Conservation (phyloP, 192 early-diverging fungal genomes). For the Entomortierella chlamydospora region DNA sequence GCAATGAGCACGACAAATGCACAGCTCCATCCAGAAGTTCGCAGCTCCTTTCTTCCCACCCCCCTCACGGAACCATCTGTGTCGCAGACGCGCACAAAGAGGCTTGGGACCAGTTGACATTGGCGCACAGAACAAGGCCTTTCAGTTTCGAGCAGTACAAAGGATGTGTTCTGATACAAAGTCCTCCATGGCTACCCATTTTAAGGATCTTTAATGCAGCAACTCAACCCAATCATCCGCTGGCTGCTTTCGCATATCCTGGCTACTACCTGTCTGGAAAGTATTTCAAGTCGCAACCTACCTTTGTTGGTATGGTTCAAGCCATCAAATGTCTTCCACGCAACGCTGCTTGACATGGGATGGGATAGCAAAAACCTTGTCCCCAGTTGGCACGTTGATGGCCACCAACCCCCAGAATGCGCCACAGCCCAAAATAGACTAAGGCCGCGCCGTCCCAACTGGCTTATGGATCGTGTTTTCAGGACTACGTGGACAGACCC, state of each 20-base stretch:
- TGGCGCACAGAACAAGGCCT: background rate
- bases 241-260: background rate
- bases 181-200: slow-evolving; percentile 8
- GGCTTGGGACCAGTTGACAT: slow-evolving; percentile 2
- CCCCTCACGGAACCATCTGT: background rate
- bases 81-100: background rate
- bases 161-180: background rate
- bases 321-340: background rate
- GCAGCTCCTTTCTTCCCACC: slow-evolving; percentile 2
- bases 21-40: background rate
- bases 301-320: background rate
- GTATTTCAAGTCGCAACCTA: background rate
- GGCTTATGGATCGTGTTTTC: background rate
- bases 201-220: background rate
- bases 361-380: too few relatives aligned
- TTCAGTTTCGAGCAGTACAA: slow-evolving; percentile 5
- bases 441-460: background rate
- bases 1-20: background rate
- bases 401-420: background rate
- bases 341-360: background rate
- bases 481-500: background rate
- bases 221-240: background rate
- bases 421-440: background rate
- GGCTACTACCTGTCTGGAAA: background rate
- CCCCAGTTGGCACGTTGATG: slow-evolving; percentile 1